Base-by-base conservation (phyloP, 2,329 filamentous ascomycete species). In the Orbilia brochopaga region DNA sequence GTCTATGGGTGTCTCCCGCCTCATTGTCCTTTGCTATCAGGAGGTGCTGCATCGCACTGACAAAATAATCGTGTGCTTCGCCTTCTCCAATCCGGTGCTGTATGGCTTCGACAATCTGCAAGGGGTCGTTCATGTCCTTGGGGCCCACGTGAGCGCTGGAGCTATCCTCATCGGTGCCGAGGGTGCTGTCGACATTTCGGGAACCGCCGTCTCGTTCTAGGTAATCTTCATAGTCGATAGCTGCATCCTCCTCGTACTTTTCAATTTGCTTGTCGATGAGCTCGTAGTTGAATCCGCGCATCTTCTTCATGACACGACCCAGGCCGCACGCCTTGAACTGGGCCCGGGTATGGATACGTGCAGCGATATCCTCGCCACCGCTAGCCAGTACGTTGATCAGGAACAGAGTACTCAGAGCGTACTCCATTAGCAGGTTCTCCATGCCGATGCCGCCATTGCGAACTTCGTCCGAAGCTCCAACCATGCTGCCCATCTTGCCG, bases 381-480 rank as follows among this genome's bases (percentile, higher is more conserved):
- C 92, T 91, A 80, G 97, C 94, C 73, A 99, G 87, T 76, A 97
- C 86, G 81, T 97, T 99, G 83, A 97, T 87, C 78, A 99, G 84
- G 78, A 97, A 92, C 77, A 99, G 85, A 1, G 92, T 96, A 35
- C 93, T 91, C 54, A 97, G 91, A 42, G 92, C 93, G 78, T 99
- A 99, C 84, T 99, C 94, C 94, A 99, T 97, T 60, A 99, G 85
- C 77, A 97, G 83, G 80, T 97, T 97, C 84, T 99, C 94, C 88
- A 97, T 96, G 79, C 94, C 94, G 78, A 97, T 95, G 74, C 94
- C 94, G 75, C 94, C 94, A 77, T 90, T 96, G 76, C 94, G 89
- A 69, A 96, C 88, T 81, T 99, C 94, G 77, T 97, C 94, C 78
- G 92, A 97, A 32, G 94, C 94, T 75, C 94, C 94, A 27, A 99